Evolutionary conservation across 1,139 yeast species (phyloP), one percentile per base, ranked within the genome.

Genomic region (Sugiyamaella pinicola): DNA sequence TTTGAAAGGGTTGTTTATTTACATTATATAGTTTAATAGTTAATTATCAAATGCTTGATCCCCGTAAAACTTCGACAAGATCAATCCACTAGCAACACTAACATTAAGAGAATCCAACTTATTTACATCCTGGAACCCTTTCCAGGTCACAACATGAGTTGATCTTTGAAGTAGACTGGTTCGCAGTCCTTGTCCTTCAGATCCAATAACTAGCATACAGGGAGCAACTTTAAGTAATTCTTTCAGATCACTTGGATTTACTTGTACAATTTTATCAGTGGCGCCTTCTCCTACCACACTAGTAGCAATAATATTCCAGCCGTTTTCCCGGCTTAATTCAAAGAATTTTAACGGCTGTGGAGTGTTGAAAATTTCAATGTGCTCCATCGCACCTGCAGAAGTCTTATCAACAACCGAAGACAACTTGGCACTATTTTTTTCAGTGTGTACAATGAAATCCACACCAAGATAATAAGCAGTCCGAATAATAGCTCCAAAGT

Each of bases 341-440:
- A 89, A 76, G 59, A 91, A 85, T 21, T 75, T 69, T 49, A 87
- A 69, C 2, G 93, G 85, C 55, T 81, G 79, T 10, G 76, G 69
- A 1, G 80, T 76, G 41, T 80, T 75, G 66, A 76, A 86, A 3
- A 90, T 76, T 6, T 83, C 82, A 65, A 87, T 69, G 54, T 82
- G 75, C 61, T 91, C 98, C 56, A 87, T 71, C 0, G 96, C 93
- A n/a, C 98, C 98, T 2, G 89, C 86, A 6, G 95, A 80, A 0
- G 95, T 83, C 66, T 90, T 91, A 31, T 84, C 80, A 1, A 90
- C 91, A 1, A 80, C 85, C 0, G 96, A 89, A 0, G 89, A 82
- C 57, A 90, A 68, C 22, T 84, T 79, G 1, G 96, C 89, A 60
- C 88, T 81, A 64, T 87, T 85, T 57, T 79, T 80, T 41, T 80